Evolutionary conservation across 2,329 filamentous ascomycete genomes (phyloP).

Genomic region (Aspergillus sp.): DNA sequence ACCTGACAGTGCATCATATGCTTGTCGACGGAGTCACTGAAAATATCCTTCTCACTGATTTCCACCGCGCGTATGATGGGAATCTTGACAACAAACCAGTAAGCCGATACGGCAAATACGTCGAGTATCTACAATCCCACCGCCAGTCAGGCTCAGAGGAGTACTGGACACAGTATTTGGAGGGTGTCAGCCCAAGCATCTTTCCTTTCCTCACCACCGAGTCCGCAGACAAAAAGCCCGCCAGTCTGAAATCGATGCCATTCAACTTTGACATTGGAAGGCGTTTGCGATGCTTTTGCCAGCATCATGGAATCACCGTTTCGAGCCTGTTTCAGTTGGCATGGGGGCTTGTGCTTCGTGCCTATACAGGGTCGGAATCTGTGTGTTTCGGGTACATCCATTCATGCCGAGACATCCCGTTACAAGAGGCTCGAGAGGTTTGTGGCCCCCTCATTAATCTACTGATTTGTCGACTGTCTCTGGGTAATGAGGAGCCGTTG

Average conservation of each 20-base stretch:
- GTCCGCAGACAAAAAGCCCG: too few species aligned
- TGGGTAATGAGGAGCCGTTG: too few species aligned
- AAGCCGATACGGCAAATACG: slow-evolving; percentile 30
- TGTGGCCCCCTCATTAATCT: slow-evolving; percentile 53
- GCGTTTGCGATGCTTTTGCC: slow-evolving; percentile 18
- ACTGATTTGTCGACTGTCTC: slow-evolving; percentile 45
- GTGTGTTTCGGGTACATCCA: slow-evolving; percentile 39
- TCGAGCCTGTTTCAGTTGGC: slow-evolving; percentile 33
- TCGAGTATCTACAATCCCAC: slow-evolving; percentile 26
- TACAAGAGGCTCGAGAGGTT: slow-evolving; percentile 42
- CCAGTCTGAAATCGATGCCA: slow-evolving; percentile 4
- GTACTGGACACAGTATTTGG: slow-evolving; percentile 33
- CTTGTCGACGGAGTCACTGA: slow-evolving; percentile 34
- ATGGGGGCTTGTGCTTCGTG: slow-evolving; percentile 34
- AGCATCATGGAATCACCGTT: slow-evolving; percentile 25
- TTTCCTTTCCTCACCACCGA: slow-evolving; percentile 9
- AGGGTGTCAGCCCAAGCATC: slow-evolving; percentile 26
- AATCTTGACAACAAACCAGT: slow-evolving; percentile 21
- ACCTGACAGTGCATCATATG: slow-evolving; percentile 35
- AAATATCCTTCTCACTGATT: slow-evolving; percentile 27
- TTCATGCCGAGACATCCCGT: slow-evolving; percentile 42
- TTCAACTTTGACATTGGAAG: slow-evolving; percentile 10
- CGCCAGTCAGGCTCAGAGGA: slow-evolving; percentile 18
- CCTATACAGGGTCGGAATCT: slow-evolving; percentile 29
- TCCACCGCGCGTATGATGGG: slow-evolving; percentile 23